Base-by-base conservation (phyloP, 2,329 filamentous ascomycete genomes). In the Aspergillus sojae region DNA sequence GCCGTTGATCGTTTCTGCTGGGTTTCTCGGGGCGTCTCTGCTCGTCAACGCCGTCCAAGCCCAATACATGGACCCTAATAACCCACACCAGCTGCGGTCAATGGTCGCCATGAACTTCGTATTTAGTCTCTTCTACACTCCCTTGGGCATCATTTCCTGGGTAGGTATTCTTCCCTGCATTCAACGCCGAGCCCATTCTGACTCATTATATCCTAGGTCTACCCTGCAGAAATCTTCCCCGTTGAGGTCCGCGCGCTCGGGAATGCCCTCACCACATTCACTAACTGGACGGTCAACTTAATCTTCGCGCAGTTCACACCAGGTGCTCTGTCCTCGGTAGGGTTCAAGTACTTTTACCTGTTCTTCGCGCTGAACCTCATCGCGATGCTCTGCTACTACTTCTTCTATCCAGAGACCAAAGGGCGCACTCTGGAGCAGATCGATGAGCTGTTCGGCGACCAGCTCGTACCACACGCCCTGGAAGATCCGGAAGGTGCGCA, bases 251-350 rank as follows among this genome's bases (percentile, higher is more conserved):
- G 80, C 19, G 75, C 76, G 7, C 71, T 75, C 53, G 79, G 78
- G 14, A 79, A 77, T n/a, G 72, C 77, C 0, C 67, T 81, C 19
- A 77, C 79, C 1, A 81, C 80, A 0, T 78, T 79, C 57, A 77
- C 74, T 0, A 82, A 82, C 61, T 82, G 80, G 80, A 69, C 72
- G 3, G 67, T 81, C 41, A 82, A 82, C 67, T 72, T 84, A 2
- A 74, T 84, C 16, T 80, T 85, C 64, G 81, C 81, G 1, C 81
- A 84, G 54, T 82, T 83, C 65, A 79, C 78, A 0, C 83, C 82
- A 0, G 72, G 73, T n/a, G 82, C 80, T 0, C 69, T 83, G 26
- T 69, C 74, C 10, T 66, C 67, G n/a, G 70, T 83, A 58, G 76
- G 77, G 6, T 85, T 83, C 69, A 69, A 74, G 30, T 85, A 82